Conservation (phyloP, 2,329 filamentous ascomycete genomes). For the Aureobasidium sp. region DNA sequence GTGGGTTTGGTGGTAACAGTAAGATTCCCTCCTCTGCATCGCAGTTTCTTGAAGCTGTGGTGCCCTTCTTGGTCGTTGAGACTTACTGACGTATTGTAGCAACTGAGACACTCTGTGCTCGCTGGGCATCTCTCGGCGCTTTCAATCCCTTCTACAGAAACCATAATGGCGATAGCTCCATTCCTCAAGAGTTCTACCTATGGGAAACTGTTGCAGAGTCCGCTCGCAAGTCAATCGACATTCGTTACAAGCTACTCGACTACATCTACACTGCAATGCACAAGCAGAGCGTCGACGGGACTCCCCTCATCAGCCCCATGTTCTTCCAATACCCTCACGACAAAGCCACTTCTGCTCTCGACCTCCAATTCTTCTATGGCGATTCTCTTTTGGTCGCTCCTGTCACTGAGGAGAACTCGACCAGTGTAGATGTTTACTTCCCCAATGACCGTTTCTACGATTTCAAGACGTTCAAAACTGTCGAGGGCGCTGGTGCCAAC, state of each 20-base stretch:
- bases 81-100: too few relatives aligned
- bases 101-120: constrained; percentile 61
- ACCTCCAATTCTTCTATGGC: constrained; percentile 51
- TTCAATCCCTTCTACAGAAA: constrained; percentile 70
- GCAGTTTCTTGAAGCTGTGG: too few relatives aligned
- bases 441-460: constrained; percentile 53
- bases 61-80: too few relatives aligned
- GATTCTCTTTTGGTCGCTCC: constrained; percentile 48
- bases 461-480: constrained; percentile 43
- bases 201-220: constrained; percentile 56
- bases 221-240: constrained; percentile 60
- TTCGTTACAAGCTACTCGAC: constrained; percentile 66
- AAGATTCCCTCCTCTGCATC: too few relatives aligned
- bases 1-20: constrained; percentile 62
- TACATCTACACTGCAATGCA: constrained; percentile 69
- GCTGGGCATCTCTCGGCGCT: constrained; percentile 64
- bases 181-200: constrained; percentile 64
- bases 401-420: constrained; percentile 44
- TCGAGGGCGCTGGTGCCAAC: constrained; percentile 38
- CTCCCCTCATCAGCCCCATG: constrained; percentile 58
- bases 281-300: constrained; percentile 50
- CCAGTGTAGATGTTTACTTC: constrained; percentile 46
- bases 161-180: constrained; percentile 49
- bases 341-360: background rate
- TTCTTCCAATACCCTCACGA: constrained; percentile 62